Base-by-base conservation (phyloP, 331 rosid species). In the Malus hybrid region DNA sequence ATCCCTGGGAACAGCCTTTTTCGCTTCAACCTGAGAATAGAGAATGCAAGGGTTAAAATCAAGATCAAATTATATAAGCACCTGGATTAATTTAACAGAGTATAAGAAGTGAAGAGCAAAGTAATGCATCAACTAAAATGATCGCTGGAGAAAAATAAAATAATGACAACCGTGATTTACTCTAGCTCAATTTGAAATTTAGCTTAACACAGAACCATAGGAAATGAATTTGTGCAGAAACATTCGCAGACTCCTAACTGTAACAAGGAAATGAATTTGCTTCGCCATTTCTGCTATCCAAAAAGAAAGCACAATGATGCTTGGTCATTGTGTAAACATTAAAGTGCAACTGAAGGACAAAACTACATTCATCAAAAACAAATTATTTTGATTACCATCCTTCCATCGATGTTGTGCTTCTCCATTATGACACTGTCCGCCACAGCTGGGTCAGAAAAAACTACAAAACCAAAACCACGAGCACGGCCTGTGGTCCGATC, bases 401-500 rank as follows among this genome's bases (percentile, higher is more conserved):
- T 86, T 84, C 97, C 97, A 24, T 90, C 97, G 63, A 92, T 92
- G 83, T 78, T 90, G 82, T 92, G 97, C 86, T 92, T 92, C 80
- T 92, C 96, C 84, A 82, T 78, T 44, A 92, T 79, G 73, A 90
- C 96, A 74, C 83, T 71, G 33, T 90, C 97, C 6, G 96, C 96
- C 76, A 81, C 88, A 39, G 86, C 78, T 46, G 97, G 89, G 72
- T 92, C 96, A 0, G 90, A 81, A 74, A 92, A 92, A 78, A 92
- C 96, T 68, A 92, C 88, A 73, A 92, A 92, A 60, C 97, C 97
- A 55, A 92, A 92, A 70, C 97, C 97, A 29, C 97, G 92, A 48
- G 93, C 97, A 60, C 97, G 88, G 58, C 97, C 96, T 3, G 97
- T 90, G 67, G 96, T 88, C 82, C 97, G 96, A 87, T 92, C 97